Evolutionary conservation across 495 filamentous ascomycete genomes (phyloP), one percentile per base, ranked within the genome.

Genomic region (Penicillium pancosmium): DNA sequence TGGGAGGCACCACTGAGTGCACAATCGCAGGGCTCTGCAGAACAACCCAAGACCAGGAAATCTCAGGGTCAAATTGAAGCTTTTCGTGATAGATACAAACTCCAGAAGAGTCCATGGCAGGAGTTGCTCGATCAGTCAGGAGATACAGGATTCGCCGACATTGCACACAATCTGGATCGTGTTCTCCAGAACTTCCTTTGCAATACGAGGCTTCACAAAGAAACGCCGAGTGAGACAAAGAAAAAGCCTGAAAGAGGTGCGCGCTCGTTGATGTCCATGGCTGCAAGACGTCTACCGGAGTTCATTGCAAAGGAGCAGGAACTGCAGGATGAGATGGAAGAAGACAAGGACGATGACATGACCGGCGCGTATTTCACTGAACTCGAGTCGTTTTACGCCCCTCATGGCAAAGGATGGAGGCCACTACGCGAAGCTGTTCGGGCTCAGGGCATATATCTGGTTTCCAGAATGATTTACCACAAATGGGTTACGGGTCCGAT

Each of bases 191-290:
- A 73, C 9, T 76, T 80, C 47, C 63, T 80, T 36, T 60, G 50
- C 36, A 79, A 68, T 31, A 79, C 76, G 12, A 65, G 66, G 16
- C 34, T 68, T 23, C 13, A 49, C 3, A 63, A 53, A 43, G 41
- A 10, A 19, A 46, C 46, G 27, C 12, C 44, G 13, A 44, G 19
- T 10, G n/a, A 7, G 5, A 23, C 16, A 44, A 43, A 49, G 10
- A 18, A 18, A 43, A 41, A 54, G 19, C 12, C 34, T 16, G 21
- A 34, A 19, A 66, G 57, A 19, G 76, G 73, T n/a, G 68, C 80
- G 16, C 75, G 82, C 31, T 87, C 87, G 11, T 72, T 92, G 21
- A 68, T 90, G n/a, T 83, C 85, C 5, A 88, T 86, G 76, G 85
- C 84, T 55, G 70, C 86, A 33, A 80, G 85, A 58, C 80, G 81